Conservation (phyloP, 108 stramenopile genomes). For the Bacterosira constricta region DNA sequence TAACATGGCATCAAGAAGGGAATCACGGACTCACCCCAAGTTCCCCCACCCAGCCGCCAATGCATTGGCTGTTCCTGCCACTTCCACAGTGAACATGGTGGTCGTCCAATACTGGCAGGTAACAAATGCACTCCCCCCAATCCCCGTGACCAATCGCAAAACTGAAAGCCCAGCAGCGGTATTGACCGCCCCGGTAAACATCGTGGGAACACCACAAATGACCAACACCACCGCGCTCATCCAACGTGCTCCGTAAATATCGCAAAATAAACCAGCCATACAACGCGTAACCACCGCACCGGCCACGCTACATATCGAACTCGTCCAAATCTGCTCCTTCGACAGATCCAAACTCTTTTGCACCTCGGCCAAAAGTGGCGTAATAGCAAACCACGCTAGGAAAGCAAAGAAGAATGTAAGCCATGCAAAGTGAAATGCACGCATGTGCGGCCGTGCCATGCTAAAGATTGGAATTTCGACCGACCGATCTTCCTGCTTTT, state of each 20-base stretch:
- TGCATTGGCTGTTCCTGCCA: constrained; percentile 92
- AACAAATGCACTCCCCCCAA: constrained; percentile 72
- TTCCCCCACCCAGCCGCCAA: constrained; percentile 93
- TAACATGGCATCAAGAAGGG: not conserved
- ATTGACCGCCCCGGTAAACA: constrained; percentile 80
- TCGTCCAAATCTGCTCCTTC: constrained; percentile 64
- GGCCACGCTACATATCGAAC: constrained; percentile 58
- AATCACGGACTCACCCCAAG: too few species aligned
- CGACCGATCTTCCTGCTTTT: constrained; percentile 54
- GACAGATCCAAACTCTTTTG: constrained; percentile 52
- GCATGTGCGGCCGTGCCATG: constrained; percentile 79
- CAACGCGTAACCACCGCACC: constrained; percentile 65
- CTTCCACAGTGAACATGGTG: constrained; percentile 81
- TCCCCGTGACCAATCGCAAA: constrained; percentile 82
- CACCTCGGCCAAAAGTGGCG: constrained; percentile 72
- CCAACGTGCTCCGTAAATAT: constrained; percentile 70
- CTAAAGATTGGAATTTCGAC: constrained; percentile 55
- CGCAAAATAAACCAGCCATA: constrained; percentile 79
- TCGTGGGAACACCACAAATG: constrained; percentile 79
- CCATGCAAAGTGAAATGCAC: constrained; percentile 88
- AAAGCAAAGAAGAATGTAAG: constrained; percentile 69
- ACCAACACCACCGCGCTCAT: constrained; percentile 47
- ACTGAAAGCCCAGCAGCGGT: constrained; percentile 63
- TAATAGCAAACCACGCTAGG: constrained; percentile 68
- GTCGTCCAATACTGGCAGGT: constrained; percentile 91